Evolutionary conservation across 2,329 filamentous ascomycete genomes (phyloP), one percentile per base, ranked within the genome.

Genomic region (Monilinia laxa): DNA sequence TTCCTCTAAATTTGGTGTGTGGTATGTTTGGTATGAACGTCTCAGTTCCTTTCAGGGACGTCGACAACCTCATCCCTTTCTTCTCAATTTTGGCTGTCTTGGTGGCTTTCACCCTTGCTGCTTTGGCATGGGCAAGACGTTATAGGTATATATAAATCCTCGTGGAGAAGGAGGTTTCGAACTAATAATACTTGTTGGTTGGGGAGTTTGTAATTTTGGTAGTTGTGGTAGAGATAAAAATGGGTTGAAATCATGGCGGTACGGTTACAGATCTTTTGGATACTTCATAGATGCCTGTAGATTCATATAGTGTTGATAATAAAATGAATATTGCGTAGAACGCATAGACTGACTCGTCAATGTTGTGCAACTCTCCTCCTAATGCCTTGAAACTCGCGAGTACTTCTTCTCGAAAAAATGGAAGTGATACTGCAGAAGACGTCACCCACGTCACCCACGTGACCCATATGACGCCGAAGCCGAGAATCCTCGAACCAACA

Each of bases 1-100:
- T 99, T 67, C 95, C 95, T 3, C 87, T 99, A 71, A 99, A 98
- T 77, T 82, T 99, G 71, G 88, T 98, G 69, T 96, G 92, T 68
- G 65, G 74, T 78, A 71, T 74, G 66, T 74, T 74, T 75, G 92
- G 92, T 65, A 96, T 96, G 92, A 96, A 96, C 78, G 91, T 96
- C 1, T 76, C 77, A 4, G 89, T 95, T 20, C 91, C 91, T 0
- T 93, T 88, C 65, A 75, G 72, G 63, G 77, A 80, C 28, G 77
- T 77, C 25, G 74, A 70, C 0, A 81, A 76, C 63, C 73, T 85
- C 45, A 79, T 72, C 5, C 86, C 86, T 77, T 89, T 87, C 79
- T 87, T 87, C 73, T 81, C 81, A n/a, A 87, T 87, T 66, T 71
- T 87, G 0, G 82, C 83, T 0, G 81, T 81, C 49, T 82, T 93